Evolutionary conservation across 139 green algal species (phyloP).

Genomic region (Zygnema cylindricum): DNA sequence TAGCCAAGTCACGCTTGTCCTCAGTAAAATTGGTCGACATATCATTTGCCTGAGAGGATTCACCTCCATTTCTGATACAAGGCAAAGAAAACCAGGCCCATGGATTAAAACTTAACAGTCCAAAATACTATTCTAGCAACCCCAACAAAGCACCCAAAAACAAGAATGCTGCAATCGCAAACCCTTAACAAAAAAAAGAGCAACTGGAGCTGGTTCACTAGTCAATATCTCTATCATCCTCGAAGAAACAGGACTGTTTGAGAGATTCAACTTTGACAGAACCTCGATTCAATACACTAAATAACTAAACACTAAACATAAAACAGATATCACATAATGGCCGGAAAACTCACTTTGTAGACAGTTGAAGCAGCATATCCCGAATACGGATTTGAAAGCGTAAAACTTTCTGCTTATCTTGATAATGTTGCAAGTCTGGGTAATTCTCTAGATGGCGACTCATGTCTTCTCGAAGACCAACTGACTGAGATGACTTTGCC

Average conservation of each 20-base stretch:
- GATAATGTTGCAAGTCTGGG: slow-evolving; percentile 23
- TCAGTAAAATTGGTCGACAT: neutral
- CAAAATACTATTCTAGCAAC: too few relatives aligned
- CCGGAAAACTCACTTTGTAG: neutral
- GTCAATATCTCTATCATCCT: neutral
- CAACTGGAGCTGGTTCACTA: slow-evolving; percentile 1
- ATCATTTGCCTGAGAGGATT: neutral
- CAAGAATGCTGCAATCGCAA: neutral
- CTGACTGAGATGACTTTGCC: slow-evolving; percentile 39
- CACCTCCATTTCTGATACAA: neutral
- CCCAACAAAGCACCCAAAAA: neutral
- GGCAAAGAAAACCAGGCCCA: slow-evolving; percentile 3
- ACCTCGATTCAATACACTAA: neutral
- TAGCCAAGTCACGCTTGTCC: too few relatives aligned
- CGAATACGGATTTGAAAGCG: slow-evolving; percentile 53
- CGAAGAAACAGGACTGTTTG: neutral
- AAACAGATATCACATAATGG: neutral
- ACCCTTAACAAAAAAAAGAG: neutral
- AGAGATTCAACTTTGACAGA: neutral
- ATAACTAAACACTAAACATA: neutral
- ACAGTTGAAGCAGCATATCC: slow-evolving; percentile 22
- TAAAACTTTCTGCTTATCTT: slow-evolving; percentile 59
- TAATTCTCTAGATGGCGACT: neutral
- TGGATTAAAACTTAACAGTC: too few relatives aligned
- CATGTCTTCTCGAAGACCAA: neutral